Conservation (phyloP, 1,284 basidiomycete species). For the Melampsora americana region DNA sequence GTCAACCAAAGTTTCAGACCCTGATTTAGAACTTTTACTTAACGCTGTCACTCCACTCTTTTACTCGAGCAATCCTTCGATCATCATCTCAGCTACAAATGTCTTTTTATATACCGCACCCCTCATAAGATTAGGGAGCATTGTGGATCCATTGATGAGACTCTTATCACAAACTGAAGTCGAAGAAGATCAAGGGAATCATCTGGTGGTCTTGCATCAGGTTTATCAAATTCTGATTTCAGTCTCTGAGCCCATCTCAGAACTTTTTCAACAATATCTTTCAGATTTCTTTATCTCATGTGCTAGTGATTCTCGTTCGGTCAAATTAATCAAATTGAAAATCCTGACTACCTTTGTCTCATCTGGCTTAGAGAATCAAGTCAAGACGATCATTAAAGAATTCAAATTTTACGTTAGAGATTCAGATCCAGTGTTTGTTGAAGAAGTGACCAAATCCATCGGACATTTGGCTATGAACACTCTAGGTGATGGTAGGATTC, state of each 20-base stretch:
- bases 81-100: slow-evolving; percentile 51
- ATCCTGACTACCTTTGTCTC: slow-evolving; percentile 33
- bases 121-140: slow-evolving; percentile 60
- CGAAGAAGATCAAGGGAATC: slow-evolving; percentile 68
- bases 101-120: slow-evolving; percentile 69
- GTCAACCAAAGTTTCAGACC: slow-evolving; percentile 62
- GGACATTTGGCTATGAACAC: slow-evolving; percentile 23
- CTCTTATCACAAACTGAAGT: slow-evolving; percentile 60
- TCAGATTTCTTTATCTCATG: slow-evolving; percentile 28
- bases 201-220: slow-evolving; percentile 67
- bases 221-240: slow-evolving; percentile 64
- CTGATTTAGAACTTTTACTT: slow-evolving; percentile 69
- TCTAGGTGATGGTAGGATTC: slow-evolving; percentile 54
- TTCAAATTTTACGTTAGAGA: slow-evolving; percentile 32
- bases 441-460: slow-evolving; percentile 25
- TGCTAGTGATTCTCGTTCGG: slow-evolving; percentile 25
- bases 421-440: slow-evolving; percentile 30
- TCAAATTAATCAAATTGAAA: slow-evolving; percentile 36
- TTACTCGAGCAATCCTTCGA: slow-evolving; percentile 79
- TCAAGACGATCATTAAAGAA: slow-evolving; percentile 23
- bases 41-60: slow-evolving; percentile 70
- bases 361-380: slow-evolving; percentile 2
- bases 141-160: slow-evolving; percentile 67
- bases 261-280: slow-evolving; percentile 31
- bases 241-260: slow-evolving; percentile 50